Evolutionary conservation across 495 filamentous ascomycete species (phyloP), one percentile per base, ranked within the genome.

Genomic region (Aspergillus funiculosus): DNA sequence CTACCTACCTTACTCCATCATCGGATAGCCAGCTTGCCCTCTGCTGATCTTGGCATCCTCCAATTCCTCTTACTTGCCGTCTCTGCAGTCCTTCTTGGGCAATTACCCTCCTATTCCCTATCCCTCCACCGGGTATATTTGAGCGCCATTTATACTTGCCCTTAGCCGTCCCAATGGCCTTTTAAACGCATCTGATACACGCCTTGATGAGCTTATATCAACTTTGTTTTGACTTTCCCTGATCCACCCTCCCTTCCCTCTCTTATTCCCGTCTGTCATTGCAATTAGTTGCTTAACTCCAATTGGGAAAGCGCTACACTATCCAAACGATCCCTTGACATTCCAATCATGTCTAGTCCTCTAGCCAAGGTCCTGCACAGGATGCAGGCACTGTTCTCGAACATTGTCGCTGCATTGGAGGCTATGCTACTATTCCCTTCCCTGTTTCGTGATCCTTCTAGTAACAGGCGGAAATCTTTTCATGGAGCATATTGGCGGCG

Each of bases 341-440:
- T n/a, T 14, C 25, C 47, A 40, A 57, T 52, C 58, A 73, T 73
- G 69, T 49, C 67, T 20, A 60, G 62, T 22, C 60, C 68, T 35
- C 57, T 73, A 39, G 57, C 60, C 48, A 73, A 68, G 57, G 62
- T 71, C 53, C 61, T 72, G 57, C 68, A 70, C 44, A 60, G 62
- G 57, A 63, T 75, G 66, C 68, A 75, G 60, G 68, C 76, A 52
- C 60, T 79, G 38, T 79, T 79, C 60, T 66, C 73, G 32, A 71
- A 74, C 52, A 59, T 78, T 27, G 61, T 76, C 14, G 56, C 70
- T 18, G 74, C 72, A 14, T 55, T 75, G 27, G 73, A 75, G 41
- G 66, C 67, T 50, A 72, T 77, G 64, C 57, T 70, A 21, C 68
- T 78, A 54, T 68, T 79, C 20, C 69, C 74, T 6, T 72, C 74